Percentiles rank a stretch among this genome's conserved stretches.
phyloP scores from a whole-genome alignment of 495 filamentous ascomycete species.

The Chaetomidium leptoderma region DNA sequence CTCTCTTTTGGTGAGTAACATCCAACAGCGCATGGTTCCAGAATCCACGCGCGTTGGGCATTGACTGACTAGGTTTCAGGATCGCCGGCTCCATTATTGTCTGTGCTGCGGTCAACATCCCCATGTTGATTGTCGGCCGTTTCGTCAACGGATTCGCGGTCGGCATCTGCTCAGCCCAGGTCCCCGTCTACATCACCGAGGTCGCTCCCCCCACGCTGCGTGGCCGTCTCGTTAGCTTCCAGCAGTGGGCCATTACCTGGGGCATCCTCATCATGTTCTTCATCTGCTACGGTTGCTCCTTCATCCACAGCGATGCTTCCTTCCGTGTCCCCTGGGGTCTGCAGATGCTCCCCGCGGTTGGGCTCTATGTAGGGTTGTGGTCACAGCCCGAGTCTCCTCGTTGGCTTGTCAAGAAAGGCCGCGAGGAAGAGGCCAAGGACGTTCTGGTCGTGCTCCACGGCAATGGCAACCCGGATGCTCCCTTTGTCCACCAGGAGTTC shows the following conservation, averaged over 20 bases:
- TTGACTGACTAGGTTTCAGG: slow-evolving; percentile 23
- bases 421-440: slow-evolving; percentile 63
- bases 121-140: slow-evolving; percentile 69
- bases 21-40: neutral
- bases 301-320: slow-evolving; percentile 54
- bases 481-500: slow-evolving; percentile 62
- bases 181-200: slow-evolving; percentile 76
- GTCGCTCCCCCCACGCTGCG: slow-evolving; percentile 64
- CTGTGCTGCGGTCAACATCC: slow-evolving; percentile 67
- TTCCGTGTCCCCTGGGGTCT: slow-evolving; percentile 75
- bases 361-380: slow-evolving; percentile 59
- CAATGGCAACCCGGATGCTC: slow-evolving; percentile 56
- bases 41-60: neutral
- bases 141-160: slow-evolving; percentile 73
- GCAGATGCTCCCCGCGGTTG: slow-evolving; percentile 65
- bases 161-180: slow-evolving; percentile 74
- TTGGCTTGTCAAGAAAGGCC: slow-evolving; percentile 70
- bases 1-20: slow-evolving; percentile 55
- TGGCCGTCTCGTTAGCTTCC: slow-evolving; percentile 64
- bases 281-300: slow-evolving; percentile 72
- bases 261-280: slow-evolving; percentile 75
- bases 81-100: slow-evolving; percentile 61
- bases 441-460: slow-evolving; percentile 66
- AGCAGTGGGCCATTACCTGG: slow-evolving; percentile 77
- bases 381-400: slow-evolving; percentile 72